These are phyloP conservation scores for Sequoia sempervirens DNA, from an alignment of 75 land plant genomes.

Conservation along the genomic window DNA sequence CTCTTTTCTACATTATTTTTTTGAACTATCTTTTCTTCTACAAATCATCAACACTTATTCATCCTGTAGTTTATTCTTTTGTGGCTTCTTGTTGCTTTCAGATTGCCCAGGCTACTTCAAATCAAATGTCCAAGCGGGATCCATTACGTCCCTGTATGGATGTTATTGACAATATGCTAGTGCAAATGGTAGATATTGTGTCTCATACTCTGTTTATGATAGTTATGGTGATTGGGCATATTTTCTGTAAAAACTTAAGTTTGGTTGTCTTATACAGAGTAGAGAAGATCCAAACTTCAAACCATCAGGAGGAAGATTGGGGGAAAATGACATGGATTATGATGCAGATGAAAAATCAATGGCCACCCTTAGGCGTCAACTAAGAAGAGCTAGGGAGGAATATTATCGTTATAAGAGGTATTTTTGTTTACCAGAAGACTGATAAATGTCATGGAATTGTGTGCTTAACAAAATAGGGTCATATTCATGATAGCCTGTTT, in stretches of 20 bases:
- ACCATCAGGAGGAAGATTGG: constrained; percentile 94
- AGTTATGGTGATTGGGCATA: not conserved
- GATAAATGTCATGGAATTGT: not conserved
- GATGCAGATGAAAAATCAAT: constrained; percentile 94
- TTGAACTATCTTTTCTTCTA: not conserved
- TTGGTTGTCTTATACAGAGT: constrained; percentile 36
- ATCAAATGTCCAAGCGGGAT: constrained; percentile 96
- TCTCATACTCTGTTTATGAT: not conserved
- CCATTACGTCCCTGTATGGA: constrained; percentile 89
- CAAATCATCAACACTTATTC: not conserved
- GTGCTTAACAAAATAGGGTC: not conserved
- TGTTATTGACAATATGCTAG: constrained; percentile 83
- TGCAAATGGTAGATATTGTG: constrained; percentile 58
- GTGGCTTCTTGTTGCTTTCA: constrained; percentile 21
- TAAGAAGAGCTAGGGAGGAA: constrained; percentile 71
- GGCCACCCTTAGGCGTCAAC: constrained; percentile 90
- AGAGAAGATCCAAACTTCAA: constrained; percentile 89
- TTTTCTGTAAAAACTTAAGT: not conserved
- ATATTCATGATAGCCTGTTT: not conserved
- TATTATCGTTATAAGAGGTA: constrained; percentile 95
- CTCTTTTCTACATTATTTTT: not conserved
- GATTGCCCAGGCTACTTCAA: constrained; percentile 98
- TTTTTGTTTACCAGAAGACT: not conserved
- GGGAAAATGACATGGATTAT: constrained; percentile 99
- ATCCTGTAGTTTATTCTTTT: constrained; percentile 2